A percentile compares a stretch with the other conserved stretches of the same genome.
Evolutionary conservation across 345 rosid species (phyloP).

Genomic region (Acer yangbiense): DNA sequence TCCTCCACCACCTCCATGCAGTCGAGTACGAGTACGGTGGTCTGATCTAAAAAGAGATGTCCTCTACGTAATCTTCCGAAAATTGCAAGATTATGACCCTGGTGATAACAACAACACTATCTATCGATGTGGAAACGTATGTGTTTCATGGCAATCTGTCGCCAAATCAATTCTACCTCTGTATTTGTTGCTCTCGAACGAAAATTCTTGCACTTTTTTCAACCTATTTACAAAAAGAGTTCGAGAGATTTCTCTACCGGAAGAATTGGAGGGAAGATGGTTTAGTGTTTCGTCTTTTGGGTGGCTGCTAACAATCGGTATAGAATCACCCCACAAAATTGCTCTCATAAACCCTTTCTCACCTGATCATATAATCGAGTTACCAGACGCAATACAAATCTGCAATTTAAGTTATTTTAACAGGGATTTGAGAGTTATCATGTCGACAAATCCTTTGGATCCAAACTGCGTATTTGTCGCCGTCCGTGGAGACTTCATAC

Average conservation of each 20-base stretch:
- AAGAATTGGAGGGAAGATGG: neutral
- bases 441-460: no score
- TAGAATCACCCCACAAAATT: neutral
- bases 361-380: no score
- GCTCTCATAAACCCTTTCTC: neutral
- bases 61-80: neutral
- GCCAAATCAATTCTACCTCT: neutral
- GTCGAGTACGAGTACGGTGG: neutral
- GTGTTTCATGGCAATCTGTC: slow-evolving; percentile 12
- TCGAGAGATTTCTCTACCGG: neutral
- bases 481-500: no score
- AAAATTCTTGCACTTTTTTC: neutral
- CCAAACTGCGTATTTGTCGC: no score
- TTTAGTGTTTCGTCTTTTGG: neutral
- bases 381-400: no score
- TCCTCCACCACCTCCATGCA: no score
- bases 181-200: neutral
- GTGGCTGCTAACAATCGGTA: neutral
- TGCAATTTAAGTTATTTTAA: no score
- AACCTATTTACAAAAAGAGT: neutral
- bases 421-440: no score
- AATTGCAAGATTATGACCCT: neutral
- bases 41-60: neutral
- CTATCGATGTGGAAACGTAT: neutral
- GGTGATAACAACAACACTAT: neutral